Conservation (phyloP, 768 basidiomycete species). For the Russula brevipes region DNA sequence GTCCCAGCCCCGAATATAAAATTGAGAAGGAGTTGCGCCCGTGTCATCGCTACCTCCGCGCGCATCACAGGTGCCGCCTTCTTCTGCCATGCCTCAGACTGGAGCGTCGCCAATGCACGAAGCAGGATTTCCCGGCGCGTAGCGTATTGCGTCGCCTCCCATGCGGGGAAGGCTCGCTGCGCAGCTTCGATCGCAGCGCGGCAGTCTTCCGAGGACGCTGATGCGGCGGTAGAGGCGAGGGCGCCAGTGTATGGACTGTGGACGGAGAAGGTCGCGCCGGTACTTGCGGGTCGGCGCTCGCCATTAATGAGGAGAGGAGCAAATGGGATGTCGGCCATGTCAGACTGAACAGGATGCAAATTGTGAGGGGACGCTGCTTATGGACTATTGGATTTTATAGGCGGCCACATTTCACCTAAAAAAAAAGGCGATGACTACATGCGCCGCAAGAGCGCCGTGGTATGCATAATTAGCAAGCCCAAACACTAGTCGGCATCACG, state of each 20-base stretch:
- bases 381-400: too few relatives aligned
- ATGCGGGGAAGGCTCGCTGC: constrained; percentile 16
- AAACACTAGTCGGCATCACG: too few relatives aligned
- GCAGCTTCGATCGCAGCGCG: constrained; percentile 18
- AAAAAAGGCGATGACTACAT: too few relatives aligned
- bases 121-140: constrained; percentile 14
- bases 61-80: constrained; percentile 1
- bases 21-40: constrained; percentile 27
- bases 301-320: constrained; percentile 40
- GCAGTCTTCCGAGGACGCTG: constrained; percentile 36
- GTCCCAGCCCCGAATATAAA: constrained; percentile 25
- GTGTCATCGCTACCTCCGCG: constrained; percentile 3
- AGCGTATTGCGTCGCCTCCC: constrained; percentile 8
- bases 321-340: constrained; percentile 4
- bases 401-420: too few relatives aligned
- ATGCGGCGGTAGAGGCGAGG: constrained; percentile 43
- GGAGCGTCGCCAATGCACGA: constrained; percentile 6
- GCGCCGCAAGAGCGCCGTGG: too few relatives aligned
- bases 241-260: constrained; percentile 39
- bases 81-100: constrained; percentile 15
- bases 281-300: constrained; percentile 34
- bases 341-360: not conserved
- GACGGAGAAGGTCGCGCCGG: constrained; percentile 42
- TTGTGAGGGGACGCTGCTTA: not conserved
- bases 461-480: too few relatives aligned